Conservation (phyloP, 2,329 filamentous ascomycete genomes). For the Trichoderma hamatum region DNA sequence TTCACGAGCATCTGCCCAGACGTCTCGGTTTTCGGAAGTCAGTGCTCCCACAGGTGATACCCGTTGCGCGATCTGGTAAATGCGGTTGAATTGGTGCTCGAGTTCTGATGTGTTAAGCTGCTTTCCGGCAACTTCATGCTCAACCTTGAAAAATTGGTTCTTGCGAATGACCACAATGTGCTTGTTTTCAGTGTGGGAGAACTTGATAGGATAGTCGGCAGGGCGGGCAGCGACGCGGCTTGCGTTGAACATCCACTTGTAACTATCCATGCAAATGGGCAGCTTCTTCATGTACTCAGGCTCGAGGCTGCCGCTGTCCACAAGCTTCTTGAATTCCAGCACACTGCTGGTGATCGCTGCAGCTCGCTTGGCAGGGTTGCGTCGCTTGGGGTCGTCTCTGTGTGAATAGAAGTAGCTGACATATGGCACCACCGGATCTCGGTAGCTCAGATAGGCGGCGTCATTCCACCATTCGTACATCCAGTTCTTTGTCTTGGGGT, state of each 20-base stretch:
- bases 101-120: constrained; percentile 88
- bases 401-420: constrained; percentile 99
- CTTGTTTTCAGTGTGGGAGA: constrained; percentile 71
- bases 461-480: constrained; percentile 99
- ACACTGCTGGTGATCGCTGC: constrained; percentile 84
- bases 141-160: constrained; percentile 96
- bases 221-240: constrained; percentile 82
- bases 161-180: constrained; percentile 90
- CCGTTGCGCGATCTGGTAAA: constrained; percentile 76
- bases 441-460: constrained; percentile 86
- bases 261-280: constrained; percentile 97
- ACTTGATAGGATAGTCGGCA: constrained; percentile 83
- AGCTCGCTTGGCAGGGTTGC: constrained; percentile 88
- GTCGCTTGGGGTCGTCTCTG: constrained; percentile 84
- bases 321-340: constrained; percentile 92
- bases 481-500: constrained; percentile 89
- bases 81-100: constrained; percentile 81
- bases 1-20: constrained; percentile 84
- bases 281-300: constrained; percentile 99
- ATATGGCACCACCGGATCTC: constrained; percentile 94
- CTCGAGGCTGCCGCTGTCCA: constrained; percentile 80
- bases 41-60: constrained; percentile 78
- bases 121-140: constrained; percentile 77
- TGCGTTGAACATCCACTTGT: constrained; percentile 98
- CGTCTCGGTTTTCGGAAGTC: constrained; percentile 90